Base-by-base conservation (phyloP, 805 yeast genomes). In the Hanseniaspora clermontiae region DNA sequence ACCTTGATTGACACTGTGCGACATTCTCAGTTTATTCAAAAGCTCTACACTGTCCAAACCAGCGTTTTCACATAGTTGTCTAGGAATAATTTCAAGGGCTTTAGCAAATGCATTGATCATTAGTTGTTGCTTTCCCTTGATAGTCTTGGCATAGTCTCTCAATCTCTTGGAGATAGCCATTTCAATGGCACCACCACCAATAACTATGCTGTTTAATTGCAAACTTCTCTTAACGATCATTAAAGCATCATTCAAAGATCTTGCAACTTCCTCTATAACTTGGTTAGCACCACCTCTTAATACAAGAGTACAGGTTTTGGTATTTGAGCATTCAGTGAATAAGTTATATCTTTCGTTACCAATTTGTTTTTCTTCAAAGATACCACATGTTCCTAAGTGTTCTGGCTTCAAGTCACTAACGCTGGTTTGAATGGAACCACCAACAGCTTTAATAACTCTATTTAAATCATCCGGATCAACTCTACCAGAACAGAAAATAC, bases 111-210 rank as follows among this genome's bases (percentile, higher is more conserved):
- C 96, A 58, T 83, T 83, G 58, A 93, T 84, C 58, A 93, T 83
- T 60, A 93, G 74, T 73, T 93, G 99, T 72, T 91, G 96, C 70
- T 93, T 91, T 43, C 98, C 98, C 24, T 96, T 88, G 63, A 93
- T 86, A 19, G 87, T 79, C 65, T 84, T 83, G 27, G 97, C 82
- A 65, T 83, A 79, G 63, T 88, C 96, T 65, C 98, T 80, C 63
- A 93, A 76, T 68, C 85, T 81, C 68, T 81, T 87, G 40, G 97
- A 89, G 43, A 93, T 66, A 68, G 93, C 97, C 98, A 93, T 93
- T 72, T 93, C 98, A 61, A 89, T 84, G 38, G 99, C 99, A 61
- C 99, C 99, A 61, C 99, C 99, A 60, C 99, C 99, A 14, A 96
- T 97, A 58, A 93, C 98, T 62, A 93, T 82, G 32, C 80, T 74